Percentiles rank a stretch among this genome's conserved stretches.
Evolutionary conservation across 352 stramenopile species (phyloP).

Genomic region (Globisporangium orthogonon): DNA sequence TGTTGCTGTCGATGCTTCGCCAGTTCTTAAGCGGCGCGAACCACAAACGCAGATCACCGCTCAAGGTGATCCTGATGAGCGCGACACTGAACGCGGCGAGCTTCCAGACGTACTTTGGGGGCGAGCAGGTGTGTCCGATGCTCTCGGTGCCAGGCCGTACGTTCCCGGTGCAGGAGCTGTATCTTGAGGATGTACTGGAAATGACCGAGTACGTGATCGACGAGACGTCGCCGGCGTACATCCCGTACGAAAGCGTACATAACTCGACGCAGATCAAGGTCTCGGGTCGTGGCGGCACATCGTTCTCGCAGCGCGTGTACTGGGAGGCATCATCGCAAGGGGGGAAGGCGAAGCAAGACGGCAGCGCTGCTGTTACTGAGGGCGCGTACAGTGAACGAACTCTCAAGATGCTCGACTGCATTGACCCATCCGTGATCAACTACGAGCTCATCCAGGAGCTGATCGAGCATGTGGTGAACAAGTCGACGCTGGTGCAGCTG

Average conservation of each 20-base stretch:
- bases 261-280: conserved; percentile 55
- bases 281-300: conserved; percentile 55
- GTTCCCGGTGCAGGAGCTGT: conserved; percentile 95
- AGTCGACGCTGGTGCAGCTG: conserved; percentile 33
- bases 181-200: conserved; percentile 93
- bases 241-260: conserved; percentile 19
- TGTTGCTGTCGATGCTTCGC: conserved; percentile 89
- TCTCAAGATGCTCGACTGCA: conserved; percentile 67
- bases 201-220: conserved; percentile 82
- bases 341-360: conserved; percentile 28
- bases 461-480: conserved; percentile 69
- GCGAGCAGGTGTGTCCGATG: conserved; percentile 75
- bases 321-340: conserved; percentile 28
- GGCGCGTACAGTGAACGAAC: conserved; percentile 84
- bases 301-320: conserved; percentile 52
- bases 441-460: conserved; percentile 92
- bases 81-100: conserved; percentile 93
- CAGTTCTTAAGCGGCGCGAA: conserved; percentile 62
- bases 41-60: conserved; percentile 28
- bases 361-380: background rate
- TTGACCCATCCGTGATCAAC: conserved; percentile 92
- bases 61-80: conserved; percentile 97
- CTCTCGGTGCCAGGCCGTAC: conserved; percentile 91
- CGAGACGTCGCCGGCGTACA: conserved; percentile 49
- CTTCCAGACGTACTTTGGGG: conserved; percentile 94